Conservation (phyloP, 1,139 yeast species). For the Saccharomycopsis phalli region DNA sequence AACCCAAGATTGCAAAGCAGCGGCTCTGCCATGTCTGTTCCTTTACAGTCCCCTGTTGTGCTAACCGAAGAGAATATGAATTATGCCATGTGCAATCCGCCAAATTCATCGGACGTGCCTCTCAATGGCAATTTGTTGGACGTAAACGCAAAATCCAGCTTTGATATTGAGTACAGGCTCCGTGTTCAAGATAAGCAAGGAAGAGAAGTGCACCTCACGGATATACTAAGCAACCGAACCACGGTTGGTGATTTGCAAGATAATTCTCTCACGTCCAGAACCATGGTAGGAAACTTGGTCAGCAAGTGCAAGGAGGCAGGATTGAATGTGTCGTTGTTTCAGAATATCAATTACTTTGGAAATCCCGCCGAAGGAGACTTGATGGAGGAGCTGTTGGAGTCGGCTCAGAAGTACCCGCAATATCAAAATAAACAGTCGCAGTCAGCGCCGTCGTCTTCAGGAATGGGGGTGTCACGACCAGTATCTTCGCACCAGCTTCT, state of each 20-base stretch:
- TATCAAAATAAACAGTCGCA: neutral
- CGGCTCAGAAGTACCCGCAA: neutral
- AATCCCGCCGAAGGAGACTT: neutral
- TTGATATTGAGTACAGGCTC: slow-evolving; percentile 1
- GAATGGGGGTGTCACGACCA: neutral
- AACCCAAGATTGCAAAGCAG: neutral
- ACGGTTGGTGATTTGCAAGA: neutral
- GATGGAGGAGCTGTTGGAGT: no score
- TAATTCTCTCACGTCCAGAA: neutral
- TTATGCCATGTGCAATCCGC: slow-evolving; percentile 1
- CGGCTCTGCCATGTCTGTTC: slow-evolving; percentile 2
- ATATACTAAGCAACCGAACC: neutral
- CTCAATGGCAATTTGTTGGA: slow-evolving; percentile 2
- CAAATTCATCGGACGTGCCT: neutral
- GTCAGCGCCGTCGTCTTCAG: slow-evolving; percentile 2
- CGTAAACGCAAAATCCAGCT: neutral
- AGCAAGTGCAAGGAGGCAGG: slow-evolving; percentile 54
- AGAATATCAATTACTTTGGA: slow-evolving; percentile 41
- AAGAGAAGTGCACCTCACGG: neutral
- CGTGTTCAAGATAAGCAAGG: slow-evolving; percentile 2
- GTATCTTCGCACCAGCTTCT: neutral
- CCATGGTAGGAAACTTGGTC: slow-evolving; percentile 31
- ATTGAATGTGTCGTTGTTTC: slow-evolving; percentile 66
- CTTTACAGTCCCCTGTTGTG: slow-evolving; percentile 18
- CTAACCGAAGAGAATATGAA: slow-evolving; percentile 7